phyloP scores from a whole-genome alignment of 148 eudicot genomes.

The Gaultheria prostrata region DNA sequence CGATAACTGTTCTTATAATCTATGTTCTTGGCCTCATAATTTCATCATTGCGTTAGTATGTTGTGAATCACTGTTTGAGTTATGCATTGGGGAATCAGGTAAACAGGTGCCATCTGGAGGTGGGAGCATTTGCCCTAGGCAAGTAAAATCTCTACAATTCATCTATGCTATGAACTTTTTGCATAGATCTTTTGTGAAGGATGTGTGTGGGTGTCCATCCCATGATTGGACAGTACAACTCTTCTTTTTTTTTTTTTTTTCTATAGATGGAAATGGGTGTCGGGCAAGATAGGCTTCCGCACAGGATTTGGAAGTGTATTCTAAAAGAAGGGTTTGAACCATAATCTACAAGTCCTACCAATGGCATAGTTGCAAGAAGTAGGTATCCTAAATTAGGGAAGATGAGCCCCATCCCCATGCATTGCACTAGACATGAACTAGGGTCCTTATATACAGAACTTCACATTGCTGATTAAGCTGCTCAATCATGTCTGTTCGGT shows the following conservation, averaged over 20 bases:
- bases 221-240: neutral
- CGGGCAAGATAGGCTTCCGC: neutral
- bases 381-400: neutral
- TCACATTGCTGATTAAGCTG: too few relatives aligned
- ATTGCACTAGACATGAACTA: too few relatives aligned
- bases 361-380: neutral
- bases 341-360: neutral
- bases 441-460: too few relatives aligned
- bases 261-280: neutral
- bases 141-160: neutral
- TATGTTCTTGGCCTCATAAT: neutral
- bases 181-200: neutral
- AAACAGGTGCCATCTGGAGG: neutral
- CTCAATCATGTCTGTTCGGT: too few relatives aligned
- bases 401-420: neutral
- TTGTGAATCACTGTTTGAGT: neutral
- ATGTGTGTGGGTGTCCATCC: neutral
- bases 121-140: too few relatives aligned
- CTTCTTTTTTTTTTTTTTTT: neutral
- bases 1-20: neutral
- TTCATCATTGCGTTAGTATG: neutral
- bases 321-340: neutral
- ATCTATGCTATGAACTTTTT: neutral
- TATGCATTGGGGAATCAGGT: neutral
- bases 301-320: neutral